A percentile compares a stretch with the other conserved stretches of the same genome.
These are phyloP conservation scores for Talaromyces stipitatus DNA, from an alignment of 495 filamentous ascomycete species.

Conservation along the genomic window DNA sequence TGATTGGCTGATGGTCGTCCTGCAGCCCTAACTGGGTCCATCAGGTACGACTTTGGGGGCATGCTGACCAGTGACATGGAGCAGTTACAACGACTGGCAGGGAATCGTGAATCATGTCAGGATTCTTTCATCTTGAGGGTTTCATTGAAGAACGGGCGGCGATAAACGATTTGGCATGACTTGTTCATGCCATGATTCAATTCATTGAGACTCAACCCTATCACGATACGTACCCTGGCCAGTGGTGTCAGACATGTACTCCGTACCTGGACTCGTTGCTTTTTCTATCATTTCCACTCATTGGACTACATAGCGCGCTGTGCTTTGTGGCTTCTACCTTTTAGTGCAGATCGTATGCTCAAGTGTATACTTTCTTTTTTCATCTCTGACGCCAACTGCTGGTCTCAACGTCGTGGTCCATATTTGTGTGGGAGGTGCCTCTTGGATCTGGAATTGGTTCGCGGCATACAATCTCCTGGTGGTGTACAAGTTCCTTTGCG, in stretches of 20 bases:
- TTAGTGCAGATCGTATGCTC: not conserved
- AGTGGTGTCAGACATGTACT: no score
- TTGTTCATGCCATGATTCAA: no score
- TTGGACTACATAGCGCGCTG: not conserved
- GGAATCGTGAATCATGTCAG: not conserved
- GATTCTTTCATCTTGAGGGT: not conserved
- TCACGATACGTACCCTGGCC: not conserved
- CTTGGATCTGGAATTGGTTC: no score
- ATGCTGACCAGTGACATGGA: not conserved
- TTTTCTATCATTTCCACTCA: not conserved
- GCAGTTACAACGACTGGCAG: not conserved
- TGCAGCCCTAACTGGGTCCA: not conserved
- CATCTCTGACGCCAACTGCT: no score
- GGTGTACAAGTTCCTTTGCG: no score
- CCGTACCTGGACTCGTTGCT: not conserved
- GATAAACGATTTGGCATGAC: not conserved
- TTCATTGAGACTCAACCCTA: no score
- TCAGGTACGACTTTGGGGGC: not conserved
- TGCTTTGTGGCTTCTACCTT: not conserved
- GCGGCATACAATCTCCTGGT: no score
- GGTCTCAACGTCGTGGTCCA: no score
- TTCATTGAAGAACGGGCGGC: not conserved
- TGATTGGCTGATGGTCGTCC: not conserved
- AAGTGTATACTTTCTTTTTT: not conserved
- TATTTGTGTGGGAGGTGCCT: no score